A percentile compares a stretch with the other conserved stretches of the same genome.
Evolutionary conservation across 2,329 filamentous ascomycete genomes (phyloP).

Genomic region (Coniochaeta ligniaria): DNA sequence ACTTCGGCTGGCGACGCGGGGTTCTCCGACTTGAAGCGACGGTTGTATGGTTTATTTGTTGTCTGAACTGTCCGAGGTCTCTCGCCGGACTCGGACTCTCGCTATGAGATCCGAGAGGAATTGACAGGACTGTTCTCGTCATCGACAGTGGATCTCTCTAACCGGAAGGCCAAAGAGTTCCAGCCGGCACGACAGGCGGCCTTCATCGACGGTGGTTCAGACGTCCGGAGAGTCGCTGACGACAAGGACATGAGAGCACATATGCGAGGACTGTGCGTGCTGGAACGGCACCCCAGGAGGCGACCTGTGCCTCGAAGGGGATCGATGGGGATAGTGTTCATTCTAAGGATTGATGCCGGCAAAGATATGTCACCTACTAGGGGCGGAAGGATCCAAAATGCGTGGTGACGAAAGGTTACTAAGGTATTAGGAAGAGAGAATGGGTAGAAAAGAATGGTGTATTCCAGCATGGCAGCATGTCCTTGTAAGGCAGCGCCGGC

Average conservation of each 20-base stretch:
- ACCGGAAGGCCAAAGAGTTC: background rate
- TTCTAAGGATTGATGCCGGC: background rate
- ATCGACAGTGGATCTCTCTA: background rate
- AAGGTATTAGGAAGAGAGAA: background rate
- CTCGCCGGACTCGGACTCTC: background rate
- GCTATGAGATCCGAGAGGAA: background rate
- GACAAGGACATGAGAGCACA: background rate
- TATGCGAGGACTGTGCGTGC: background rate
- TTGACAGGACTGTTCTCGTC: background rate
- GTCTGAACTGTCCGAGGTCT: background rate
- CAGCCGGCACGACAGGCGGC: background rate
- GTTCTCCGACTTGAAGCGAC: constrained; percentile 2
- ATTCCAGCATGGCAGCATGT: background rate
- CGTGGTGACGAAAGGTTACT: background rate
- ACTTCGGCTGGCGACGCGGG: background rate
- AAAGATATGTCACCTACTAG: background rate
- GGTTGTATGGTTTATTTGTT: background rate
- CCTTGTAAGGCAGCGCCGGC: background rate
- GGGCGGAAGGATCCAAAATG: background rate
- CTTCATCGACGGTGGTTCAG: background rate
- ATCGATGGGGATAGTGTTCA: background rate
- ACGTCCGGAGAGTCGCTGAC: background rate
- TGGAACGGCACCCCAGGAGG: background rate
- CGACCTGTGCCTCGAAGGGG: background rate
- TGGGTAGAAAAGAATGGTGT: background rate